phyloP scores from a whole-genome alignment of 306 rosid genomes.

The Cucurbita ficifolia region DNA sequence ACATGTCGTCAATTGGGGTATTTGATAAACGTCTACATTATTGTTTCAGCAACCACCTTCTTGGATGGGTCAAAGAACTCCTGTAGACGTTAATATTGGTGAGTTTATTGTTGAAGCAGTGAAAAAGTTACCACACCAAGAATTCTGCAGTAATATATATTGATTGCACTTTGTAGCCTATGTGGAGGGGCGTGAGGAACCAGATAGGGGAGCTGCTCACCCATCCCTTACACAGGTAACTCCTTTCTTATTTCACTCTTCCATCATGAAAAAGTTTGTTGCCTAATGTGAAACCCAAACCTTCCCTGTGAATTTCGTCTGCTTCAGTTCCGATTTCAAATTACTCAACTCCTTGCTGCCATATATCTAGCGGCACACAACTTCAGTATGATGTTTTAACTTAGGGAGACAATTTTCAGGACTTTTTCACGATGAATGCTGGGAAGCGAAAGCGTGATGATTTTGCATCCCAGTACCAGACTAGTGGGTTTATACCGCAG shows the following conservation, averaged over 20 bases:
- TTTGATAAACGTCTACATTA: slow-evolving; percentile 12
- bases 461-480: slow-evolving; percentile 51
- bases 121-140: slow-evolving; percentile 4
- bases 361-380: not conserved
- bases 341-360: not conserved
- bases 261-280: not conserved
- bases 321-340: not conserved
- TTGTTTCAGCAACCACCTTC: slow-evolving; percentile 72
- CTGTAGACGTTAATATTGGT: slow-evolving; percentile 99
- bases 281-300: not conserved
- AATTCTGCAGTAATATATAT: slow-evolving; percentile 19
- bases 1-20: not conserved
- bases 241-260: not conserved
- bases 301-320: not conserved
- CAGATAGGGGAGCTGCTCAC: slow-evolving; percentile 66
- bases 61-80: slow-evolving; percentile 81
- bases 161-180: slow-evolving; percentile 54
- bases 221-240: slow-evolving; percentile 69
- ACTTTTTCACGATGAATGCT: slow-evolving; percentile 42
- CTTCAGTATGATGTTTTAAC: not conserved
- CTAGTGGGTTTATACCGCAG: slow-evolving; percentile 82
- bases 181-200: slow-evolving; percentile 93
- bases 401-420: slow-evolving; percentile 31
- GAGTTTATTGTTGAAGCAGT: slow-evolving; percentile 20
- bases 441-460: slow-evolving; percentile 97